A percentile compares a stretch with the other conserved stretches of the same genome.
phyloP scores from a whole-genome alignment of 1,139 yeast genomes.

The Yamadazyma epiphylla region DNA sequence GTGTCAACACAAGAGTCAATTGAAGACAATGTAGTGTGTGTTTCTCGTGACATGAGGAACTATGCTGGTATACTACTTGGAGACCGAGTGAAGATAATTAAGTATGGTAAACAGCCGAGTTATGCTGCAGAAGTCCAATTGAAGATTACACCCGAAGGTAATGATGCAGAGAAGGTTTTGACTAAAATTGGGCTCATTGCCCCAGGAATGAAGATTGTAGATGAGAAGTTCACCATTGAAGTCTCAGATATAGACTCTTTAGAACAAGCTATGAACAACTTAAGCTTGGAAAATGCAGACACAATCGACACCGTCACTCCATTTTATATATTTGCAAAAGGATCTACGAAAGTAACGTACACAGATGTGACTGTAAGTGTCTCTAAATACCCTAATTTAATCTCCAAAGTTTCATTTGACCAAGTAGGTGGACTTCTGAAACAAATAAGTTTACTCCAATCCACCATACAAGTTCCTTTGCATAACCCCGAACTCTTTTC shows the following conservation, averaged over 20 bases:
- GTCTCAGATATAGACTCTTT: conserved; percentile 23
- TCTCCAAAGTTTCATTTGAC: conserved; percentile 39
- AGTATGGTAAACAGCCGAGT: conserved; percentile 45
- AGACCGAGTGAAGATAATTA: conserved; percentile 57
- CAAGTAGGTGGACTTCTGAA: conserved; percentile 75
- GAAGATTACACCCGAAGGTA: no score
- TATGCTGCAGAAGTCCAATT: conserved; percentile 28
- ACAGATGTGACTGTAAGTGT: conserved; percentile 10
- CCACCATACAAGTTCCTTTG: conserved; percentile 77
- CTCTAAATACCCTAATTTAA: conserved; percentile 36
- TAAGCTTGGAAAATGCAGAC: conserved; percentile 16
- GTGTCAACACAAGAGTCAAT: conserved; percentile 37
- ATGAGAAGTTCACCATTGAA: conserved; percentile 5
- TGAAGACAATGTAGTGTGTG: conserved; percentile 51
- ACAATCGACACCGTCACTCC: conserved; percentile 35
- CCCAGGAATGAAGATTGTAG: conserved; percentile 43
- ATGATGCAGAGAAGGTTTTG: conserved; percentile 40
- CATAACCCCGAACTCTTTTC: conserved; percentile 72
- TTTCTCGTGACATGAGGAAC: conserved; percentile 47
- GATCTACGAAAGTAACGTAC: conserved; percentile 26
- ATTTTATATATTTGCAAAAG: conserved; percentile 39
- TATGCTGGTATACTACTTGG: conserved; percentile 66
- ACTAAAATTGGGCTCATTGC: conserved; percentile 51
- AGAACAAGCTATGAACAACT: conserved; percentile 21
- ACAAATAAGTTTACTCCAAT: conserved; percentile 58